Percentiles rank a stretch among this genome's conserved stretches.
Conservation (phyloP, 768 basidiomycete species). For the Psilocybe azurescens region DNA sequence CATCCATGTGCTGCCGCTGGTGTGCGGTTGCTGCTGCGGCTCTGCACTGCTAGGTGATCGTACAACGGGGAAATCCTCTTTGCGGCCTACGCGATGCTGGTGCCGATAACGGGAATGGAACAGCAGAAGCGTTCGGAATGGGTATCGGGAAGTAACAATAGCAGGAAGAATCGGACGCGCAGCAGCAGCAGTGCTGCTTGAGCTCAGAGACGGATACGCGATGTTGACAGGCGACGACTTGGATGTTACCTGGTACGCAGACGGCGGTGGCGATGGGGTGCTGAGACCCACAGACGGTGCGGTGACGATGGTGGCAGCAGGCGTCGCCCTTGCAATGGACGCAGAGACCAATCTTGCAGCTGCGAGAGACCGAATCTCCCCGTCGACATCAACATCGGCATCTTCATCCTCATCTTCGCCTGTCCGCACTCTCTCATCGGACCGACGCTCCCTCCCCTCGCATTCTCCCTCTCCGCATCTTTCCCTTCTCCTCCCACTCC, state of each 20-base stretch:
- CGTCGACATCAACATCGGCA: slow-evolving; percentile 12
- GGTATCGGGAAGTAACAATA: slow-evolving; percentile 13
- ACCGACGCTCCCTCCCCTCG: neutral
- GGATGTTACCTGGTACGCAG: neutral
- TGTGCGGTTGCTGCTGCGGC: neutral
- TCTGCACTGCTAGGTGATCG: neutral
- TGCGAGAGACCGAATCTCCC: slow-evolving; percentile 14
- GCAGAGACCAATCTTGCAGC: slow-evolving; percentile 23
- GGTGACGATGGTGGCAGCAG: slow-evolving; percentile 21
- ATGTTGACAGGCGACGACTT: slow-evolving; percentile 4
- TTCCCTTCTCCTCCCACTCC: neutral
- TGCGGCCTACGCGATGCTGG: slow-evolving; percentile 4
- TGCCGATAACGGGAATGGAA: slow-evolving; percentile 15
- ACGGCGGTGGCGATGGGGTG: slow-evolving; percentile 6
- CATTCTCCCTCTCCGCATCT: neutral
- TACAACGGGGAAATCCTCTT: neutral
- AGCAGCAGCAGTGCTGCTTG: neutral
- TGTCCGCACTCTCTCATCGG: neutral
- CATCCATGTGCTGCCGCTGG: slow-evolving; percentile 14
- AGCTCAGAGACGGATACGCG: neutral
- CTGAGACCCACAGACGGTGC: slow-evolving; percentile 1
- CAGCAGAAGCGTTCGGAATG: neutral
- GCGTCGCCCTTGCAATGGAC: slow-evolving; percentile 20
- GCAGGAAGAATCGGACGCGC: slow-evolving; percentile 14
- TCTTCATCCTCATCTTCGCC: neutral